phyloP scores from a whole-genome alignment of 1,284 basidiomycete species.

The Papiliotrema nemorosa region DNA sequence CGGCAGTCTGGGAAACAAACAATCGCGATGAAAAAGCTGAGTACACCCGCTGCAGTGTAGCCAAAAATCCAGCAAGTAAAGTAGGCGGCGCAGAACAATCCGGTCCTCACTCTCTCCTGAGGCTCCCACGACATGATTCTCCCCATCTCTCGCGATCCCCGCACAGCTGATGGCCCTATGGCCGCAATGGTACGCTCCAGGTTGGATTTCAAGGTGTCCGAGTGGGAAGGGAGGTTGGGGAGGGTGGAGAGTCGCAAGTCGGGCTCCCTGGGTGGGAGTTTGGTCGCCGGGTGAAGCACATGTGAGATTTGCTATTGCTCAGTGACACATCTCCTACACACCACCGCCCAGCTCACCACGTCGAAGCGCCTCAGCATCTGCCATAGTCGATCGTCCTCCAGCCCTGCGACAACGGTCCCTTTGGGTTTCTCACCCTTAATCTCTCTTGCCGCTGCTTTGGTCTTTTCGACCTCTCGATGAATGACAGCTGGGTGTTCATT shows the following conservation, averaged over 20 bases:
- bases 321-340: no score
- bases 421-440: slow-evolving; percentile 36
- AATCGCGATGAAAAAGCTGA: slow-evolving; percentile 50
- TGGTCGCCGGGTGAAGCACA: slow-evolving; percentile 40
- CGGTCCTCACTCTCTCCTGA: slow-evolving; percentile 52
- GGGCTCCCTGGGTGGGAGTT: slow-evolving; percentile 44
- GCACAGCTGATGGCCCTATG: slow-evolving; percentile 52
- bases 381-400: slow-evolving; percentile 51
- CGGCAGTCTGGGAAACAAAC: slow-evolving; percentile 53
- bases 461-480: slow-evolving; percentile 47
- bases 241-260: slow-evolving; percentile 48
- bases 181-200: slow-evolving; percentile 56
- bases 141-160: slow-evolving; percentile 53
- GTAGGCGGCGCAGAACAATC: slow-evolving; percentile 51
- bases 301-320: slow-evolving; percentile 50
- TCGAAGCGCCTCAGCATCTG: slow-evolving; percentile 49
- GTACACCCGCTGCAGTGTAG: slow-evolving; percentile 48
- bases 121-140: slow-evolving; percentile 56
- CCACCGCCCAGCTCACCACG: slow-evolving; percentile 39
- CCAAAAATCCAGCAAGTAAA: slow-evolving; percentile 53
- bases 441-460: slow-evolving; percentile 44
- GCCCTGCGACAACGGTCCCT: slow-evolving; percentile 47
- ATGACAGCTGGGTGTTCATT: slow-evolving; percentile 39
- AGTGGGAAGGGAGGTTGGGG: slow-evolving; percentile 48
- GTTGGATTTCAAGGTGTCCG: slow-evolving; percentile 51